These are phyloP conservation scores for Hypsizygus ulmarius DNA, from an alignment of 1,284 basidiomycete species.

Conservation along the genomic window DNA sequence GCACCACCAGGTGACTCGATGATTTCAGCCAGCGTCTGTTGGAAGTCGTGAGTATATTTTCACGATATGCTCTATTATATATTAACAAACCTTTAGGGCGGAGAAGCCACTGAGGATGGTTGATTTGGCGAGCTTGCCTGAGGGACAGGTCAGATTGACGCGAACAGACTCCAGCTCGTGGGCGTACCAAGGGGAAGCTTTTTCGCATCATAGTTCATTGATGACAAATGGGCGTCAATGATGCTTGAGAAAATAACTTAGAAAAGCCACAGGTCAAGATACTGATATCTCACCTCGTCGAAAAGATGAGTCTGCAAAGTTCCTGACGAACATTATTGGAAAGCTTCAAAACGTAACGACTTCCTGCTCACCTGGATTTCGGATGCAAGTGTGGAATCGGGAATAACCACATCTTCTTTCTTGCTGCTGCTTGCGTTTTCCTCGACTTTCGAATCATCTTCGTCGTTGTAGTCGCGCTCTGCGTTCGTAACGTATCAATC, in stretches of 20 bases:
- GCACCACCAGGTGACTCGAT: slow-evolving; percentile 46
- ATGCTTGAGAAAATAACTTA: slow-evolving; percentile 33
- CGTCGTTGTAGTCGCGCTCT: slow-evolving; percentile 54
- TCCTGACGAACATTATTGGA: slow-evolving; percentile 26
- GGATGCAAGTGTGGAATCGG: slow-evolving; percentile 43
- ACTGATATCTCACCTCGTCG: slow-evolving; percentile 36
- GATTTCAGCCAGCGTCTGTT: slow-evolving; percentile 51
- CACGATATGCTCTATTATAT: not conserved
- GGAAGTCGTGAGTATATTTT: not conserved
- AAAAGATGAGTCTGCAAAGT: slow-evolving; percentile 58
- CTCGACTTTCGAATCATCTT: slow-evolving; percentile 39
- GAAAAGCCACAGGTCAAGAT: not conserved
- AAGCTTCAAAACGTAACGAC: not conserved
- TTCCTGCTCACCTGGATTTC: slow-evolving; percentile 46
- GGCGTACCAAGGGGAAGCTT: slow-evolving; percentile 59
- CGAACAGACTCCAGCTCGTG: not conserved
- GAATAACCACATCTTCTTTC: slow-evolving; percentile 43
- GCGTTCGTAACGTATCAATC: slow-evolving; percentile 1
- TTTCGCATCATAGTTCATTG: slow-evolving; percentile 70
- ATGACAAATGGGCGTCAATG: slow-evolving; percentile 56
- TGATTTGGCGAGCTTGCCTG: slow-evolving; percentile 55
- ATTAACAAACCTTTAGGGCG: slow-evolving; percentile 47
- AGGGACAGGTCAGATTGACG: slow-evolving; percentile 2
- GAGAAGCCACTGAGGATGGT: slow-evolving; percentile 58
- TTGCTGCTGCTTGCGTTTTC: slow-evolving; percentile 35